phyloP scores from a whole-genome alignment of 345 rosid species.

The Populus nigra region DNA sequence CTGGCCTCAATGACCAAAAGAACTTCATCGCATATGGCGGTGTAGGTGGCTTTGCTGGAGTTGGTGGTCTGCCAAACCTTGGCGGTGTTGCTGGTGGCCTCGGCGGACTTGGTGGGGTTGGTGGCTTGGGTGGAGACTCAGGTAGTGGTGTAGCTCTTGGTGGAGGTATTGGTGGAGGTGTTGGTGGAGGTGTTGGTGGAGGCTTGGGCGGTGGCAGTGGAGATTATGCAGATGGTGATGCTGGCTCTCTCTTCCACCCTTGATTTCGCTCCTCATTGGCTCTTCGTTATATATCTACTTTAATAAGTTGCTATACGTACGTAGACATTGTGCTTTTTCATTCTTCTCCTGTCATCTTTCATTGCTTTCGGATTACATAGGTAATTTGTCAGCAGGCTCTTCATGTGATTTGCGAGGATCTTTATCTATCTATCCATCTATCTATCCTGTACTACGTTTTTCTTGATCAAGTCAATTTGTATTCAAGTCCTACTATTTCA shows the following conservation, averaged over 20 bases:
- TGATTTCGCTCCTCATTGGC: not conserved
- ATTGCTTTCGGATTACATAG: no score
- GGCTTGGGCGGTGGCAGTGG: not conserved
- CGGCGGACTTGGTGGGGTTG: conserved; percentile 10
- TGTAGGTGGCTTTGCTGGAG: conserved; percentile 20
- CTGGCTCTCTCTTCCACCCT: not conserved
- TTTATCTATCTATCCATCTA: no score
- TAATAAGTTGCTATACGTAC: no score
- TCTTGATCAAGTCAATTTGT: no score
- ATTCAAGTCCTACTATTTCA: no score
- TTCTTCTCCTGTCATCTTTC: no score
- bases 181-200: no score
- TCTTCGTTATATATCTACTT: no score
- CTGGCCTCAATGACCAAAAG: conserved; percentile 18
- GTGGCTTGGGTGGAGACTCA: not conserved
- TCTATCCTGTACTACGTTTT: no score
- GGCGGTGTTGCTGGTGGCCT: conserved; percentile 9
- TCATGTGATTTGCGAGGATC: no score
- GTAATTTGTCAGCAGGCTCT: no score
- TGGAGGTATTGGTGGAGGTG: not conserved
- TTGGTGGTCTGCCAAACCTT: not conserved
- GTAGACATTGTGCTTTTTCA: no score
- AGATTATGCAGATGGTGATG: not conserved
- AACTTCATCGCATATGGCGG: conserved; percentile 14
- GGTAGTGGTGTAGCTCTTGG: not conserved